Conservation (phyloP, 768 basidiomycete genomes). For the Floccularia luteovirens region DNA sequence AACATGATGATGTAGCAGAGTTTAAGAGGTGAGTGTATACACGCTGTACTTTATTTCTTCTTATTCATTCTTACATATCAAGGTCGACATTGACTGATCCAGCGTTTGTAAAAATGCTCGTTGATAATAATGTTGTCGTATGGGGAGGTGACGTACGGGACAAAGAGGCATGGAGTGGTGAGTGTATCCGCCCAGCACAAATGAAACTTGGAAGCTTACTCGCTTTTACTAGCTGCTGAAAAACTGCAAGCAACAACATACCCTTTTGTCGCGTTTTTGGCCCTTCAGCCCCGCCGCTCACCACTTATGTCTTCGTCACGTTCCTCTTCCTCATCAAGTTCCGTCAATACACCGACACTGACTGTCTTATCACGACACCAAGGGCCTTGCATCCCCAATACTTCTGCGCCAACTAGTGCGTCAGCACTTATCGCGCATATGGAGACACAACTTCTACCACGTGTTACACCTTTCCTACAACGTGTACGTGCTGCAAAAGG, state of each 20-base stretch:
- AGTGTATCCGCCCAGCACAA: constrained; percentile 10
- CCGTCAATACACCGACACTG: constrained; percentile 49
- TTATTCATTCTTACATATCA: constrained; percentile 4
- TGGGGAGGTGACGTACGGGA: constrained; percentile 93
- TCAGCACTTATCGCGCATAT: constrained; percentile 60
- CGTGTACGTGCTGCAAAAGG: constrained; percentile 46
- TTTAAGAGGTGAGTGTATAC: constrained; percentile 65
- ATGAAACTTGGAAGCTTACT: neutral
- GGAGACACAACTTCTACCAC: constrained; percentile 66
- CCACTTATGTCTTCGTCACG: constrained; percentile 26
- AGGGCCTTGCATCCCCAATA: constrained; percentile 43
- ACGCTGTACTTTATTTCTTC: neutral
- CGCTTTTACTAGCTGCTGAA: constrained; percentile 33
- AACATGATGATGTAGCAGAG: constrained; percentile 83
- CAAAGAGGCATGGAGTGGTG: constrained; percentile 70
- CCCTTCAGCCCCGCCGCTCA: constrained; percentile 69
- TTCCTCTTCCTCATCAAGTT: constrained; percentile 18
- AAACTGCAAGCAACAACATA: constrained; percentile 86
- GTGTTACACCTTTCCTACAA: constrained; percentile 68
- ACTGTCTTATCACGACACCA: constrained; percentile 85
- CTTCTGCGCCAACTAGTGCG: constrained; percentile 52
- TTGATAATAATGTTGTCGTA: constrained; percentile 69
- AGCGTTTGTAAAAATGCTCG: constrained; percentile 57
- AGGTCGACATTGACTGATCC: constrained; percentile 75
- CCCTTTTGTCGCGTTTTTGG: constrained; percentile 88